phyloP scores from a whole-genome alignment of 192 early-diverging fungal genomes.

The Podila epicladia region DNA sequence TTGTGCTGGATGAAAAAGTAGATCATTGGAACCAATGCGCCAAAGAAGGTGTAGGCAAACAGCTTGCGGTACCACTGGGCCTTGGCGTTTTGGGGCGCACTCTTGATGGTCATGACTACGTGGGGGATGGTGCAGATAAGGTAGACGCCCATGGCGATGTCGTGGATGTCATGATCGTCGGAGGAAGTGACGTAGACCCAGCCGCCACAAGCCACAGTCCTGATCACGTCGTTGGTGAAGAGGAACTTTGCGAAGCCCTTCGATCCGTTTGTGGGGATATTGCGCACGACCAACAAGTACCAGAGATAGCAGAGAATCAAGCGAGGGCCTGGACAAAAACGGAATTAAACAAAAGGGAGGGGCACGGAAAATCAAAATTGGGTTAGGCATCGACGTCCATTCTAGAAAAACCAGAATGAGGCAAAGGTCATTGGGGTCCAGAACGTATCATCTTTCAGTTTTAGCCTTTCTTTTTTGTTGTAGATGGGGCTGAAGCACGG shows the following conservation, averaged over 20 bases:
- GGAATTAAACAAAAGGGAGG: not conserved
- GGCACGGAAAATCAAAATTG: not conserved
- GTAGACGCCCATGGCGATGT: conserved; percentile 84
- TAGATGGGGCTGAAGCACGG: not conserved
- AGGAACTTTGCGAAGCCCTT: conserved; percentile 53
- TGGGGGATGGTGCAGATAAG: conserved; percentile 81
- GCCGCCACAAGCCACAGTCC: conserved; percentile 81
- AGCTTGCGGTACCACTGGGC: conserved; percentile 64
- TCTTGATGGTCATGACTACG: conserved; percentile 70
- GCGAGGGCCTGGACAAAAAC: conserved; percentile 50
- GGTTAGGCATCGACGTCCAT: not conserved
- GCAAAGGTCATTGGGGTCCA: no score
- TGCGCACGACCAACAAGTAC: conserved; percentile 42
- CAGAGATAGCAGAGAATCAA: conserved; percentile 59
- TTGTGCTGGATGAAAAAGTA: conserved; percentile 86
- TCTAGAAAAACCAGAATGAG: not conserved
- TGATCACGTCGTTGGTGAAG: conserved; percentile 56
- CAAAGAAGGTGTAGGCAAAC: conserved; percentile 72
- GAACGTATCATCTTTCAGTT: no score
- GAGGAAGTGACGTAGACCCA: conserved; percentile 87
- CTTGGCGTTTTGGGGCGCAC: conserved; percentile 52
- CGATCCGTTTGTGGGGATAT: conserved; percentile 46
- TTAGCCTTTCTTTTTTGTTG: no score
- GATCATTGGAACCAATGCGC: conserved; percentile 76
- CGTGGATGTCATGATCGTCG: conserved; percentile 83